Evolutionary conservation across 2,329 filamentous ascomycete species (phyloP).

Genomic region (Septoria petroselini): DNA sequence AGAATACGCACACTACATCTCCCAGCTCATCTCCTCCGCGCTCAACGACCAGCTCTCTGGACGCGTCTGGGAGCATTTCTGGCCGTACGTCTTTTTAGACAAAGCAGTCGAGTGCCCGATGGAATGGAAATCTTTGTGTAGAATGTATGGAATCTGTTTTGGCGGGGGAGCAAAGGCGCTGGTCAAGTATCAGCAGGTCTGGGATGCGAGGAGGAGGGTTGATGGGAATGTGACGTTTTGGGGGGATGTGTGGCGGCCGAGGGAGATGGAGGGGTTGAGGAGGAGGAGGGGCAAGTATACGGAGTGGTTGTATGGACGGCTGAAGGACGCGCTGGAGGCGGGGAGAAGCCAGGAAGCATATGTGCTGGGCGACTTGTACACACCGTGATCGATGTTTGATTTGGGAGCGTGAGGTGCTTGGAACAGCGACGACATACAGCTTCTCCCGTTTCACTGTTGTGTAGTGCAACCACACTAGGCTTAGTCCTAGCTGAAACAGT

Average conservation of each 20-base stretch:
- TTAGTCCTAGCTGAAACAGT: too few species aligned
- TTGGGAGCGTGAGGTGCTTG: too few species aligned
- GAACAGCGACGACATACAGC: too few species aligned
- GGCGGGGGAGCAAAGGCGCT: constrained; percentile 3
- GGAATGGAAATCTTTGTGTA: constrained; percentile 20
- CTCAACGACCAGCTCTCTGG: constrained; percentile 23
- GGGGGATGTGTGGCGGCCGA: constrained; percentile 15
- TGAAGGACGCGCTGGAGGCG: constrained; percentile 8
- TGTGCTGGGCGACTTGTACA: too few species aligned
- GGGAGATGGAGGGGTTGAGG: constrained; percentile 7
- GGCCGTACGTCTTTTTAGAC: constrained; percentile 24
- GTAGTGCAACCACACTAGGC: too few species aligned
- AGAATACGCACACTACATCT: constrained; percentile 20
- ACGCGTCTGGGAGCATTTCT: constrained; percentile 28
- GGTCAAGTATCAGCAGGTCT: constrained; percentile 22
- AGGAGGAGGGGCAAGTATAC: constrained; percentile 6
- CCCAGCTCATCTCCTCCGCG: constrained; percentile 17
- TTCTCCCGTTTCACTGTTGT: too few species aligned
- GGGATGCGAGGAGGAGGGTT: constrained; percentile 21
- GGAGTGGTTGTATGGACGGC: constrained; percentile 11
- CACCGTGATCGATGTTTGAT: too few species aligned
- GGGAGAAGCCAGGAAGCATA: background rate
- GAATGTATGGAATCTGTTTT: constrained; percentile 26
- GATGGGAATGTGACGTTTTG: constrained; percentile 19
- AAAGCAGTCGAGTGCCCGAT: constrained; percentile 19